phyloP scores from a whole-genome alignment of 2,329 filamentous ascomycete species.

The Pyricularia sp. region DNA sequence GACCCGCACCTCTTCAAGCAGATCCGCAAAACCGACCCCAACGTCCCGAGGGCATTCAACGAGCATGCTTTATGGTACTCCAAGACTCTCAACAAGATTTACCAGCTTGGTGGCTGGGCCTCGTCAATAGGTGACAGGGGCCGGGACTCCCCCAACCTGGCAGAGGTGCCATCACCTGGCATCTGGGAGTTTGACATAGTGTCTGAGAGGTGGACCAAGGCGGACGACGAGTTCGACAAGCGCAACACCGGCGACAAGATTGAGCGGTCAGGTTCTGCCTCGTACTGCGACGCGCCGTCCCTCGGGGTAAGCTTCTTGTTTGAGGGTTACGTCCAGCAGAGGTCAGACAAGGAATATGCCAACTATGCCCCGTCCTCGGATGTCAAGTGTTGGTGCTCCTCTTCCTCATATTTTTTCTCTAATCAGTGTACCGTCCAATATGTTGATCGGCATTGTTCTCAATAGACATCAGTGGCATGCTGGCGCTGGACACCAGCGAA shows the following conservation, averaged over 20 bases:
- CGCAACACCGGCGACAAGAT: constrained; percentile 7
- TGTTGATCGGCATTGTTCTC: neutral
- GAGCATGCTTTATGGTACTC: constrained; percentile 12
- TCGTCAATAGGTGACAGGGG: constrained; percentile 8
- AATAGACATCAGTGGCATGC: constrained; percentile 9
- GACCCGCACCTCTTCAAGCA: constrained; percentile 7
- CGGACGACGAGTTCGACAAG: constrained; percentile 1
- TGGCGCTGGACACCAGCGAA: constrained; percentile 8
- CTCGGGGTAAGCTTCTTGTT: constrained; percentile 10
- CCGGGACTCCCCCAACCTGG: neutral
- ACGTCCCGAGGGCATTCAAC: constrained; percentile 9
- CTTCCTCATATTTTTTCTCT: neutral
- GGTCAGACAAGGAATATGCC: constrained; percentile 8
- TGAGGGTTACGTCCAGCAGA: constrained; percentile 9
- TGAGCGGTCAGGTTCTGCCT: constrained; percentile 8
- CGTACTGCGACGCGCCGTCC: constrained; percentile 9
- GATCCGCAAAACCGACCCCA: constrained; percentile 7
- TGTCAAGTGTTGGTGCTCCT: constrained; percentile 3
- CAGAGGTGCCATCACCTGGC: constrained; percentile 7
- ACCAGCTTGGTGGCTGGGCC: constrained; percentile 12
- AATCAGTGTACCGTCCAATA: neutral
- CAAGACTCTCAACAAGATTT: constrained; percentile 7
- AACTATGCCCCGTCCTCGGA: constrained; percentile 5
- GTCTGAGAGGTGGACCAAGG: constrained; percentile 3
- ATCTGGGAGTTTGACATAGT: constrained; percentile 8